These are phyloP conservation scores for Ogataea corticis DNA, from an alignment of 805 yeast species.

Conservation along the genomic window DNA sequence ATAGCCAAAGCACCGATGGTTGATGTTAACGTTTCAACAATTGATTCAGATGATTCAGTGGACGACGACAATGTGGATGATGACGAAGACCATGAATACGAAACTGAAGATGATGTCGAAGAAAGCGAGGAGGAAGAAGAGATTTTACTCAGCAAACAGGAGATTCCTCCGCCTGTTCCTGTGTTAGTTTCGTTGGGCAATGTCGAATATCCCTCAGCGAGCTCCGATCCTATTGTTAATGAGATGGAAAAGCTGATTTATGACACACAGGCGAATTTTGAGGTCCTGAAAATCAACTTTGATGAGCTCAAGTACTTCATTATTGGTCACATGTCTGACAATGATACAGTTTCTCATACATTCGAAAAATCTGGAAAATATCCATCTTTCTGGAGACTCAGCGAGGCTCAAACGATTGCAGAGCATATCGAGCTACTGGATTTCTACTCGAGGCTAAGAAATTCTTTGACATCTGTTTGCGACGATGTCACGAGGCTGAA, in stretches of 20 bases:
- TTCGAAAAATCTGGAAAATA: slow-evolving; percentile 21
- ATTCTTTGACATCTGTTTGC: background rate
- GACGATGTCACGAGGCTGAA: slow-evolving; percentile 5
- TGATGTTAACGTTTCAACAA: background rate
- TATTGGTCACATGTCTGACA: slow-evolving; percentile 23
- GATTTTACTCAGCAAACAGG: slow-evolving; percentile 24
- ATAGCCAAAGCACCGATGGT: background rate
- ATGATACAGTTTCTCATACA: slow-evolving; percentile 26
- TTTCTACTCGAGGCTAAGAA: background rate
- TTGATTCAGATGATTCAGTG: background rate
- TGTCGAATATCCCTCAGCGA: slow-evolving; percentile 25
- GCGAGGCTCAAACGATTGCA: slow-evolving; percentile 27
- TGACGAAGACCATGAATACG: slow-evolving; percentile 23
- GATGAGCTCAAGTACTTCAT: slow-evolving; percentile 23
- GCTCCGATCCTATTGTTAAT: slow-evolving; percentile 16
- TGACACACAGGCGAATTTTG: slow-evolving; percentile 33
- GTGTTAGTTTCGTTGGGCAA: slow-evolving; percentile 21
- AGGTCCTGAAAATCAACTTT: slow-evolving; percentile 26
- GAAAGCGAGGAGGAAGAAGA: slow-evolving; percentile 5
- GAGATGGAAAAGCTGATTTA: slow-evolving; percentile 32
- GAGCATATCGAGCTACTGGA: background rate
- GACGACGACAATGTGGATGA: slow-evolving; percentile 6
- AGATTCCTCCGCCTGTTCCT: slow-evolving; percentile 28
- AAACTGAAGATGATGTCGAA: slow-evolving; percentile 24
- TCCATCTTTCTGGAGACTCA: slow-evolving; percentile 33